Percentiles rank a stretch among this genome's conserved stretches.
Evolutionary conservation across 108 stramenopile genomes (phyloP).

Genomic region (Nannochloropsis salina): DNA sequence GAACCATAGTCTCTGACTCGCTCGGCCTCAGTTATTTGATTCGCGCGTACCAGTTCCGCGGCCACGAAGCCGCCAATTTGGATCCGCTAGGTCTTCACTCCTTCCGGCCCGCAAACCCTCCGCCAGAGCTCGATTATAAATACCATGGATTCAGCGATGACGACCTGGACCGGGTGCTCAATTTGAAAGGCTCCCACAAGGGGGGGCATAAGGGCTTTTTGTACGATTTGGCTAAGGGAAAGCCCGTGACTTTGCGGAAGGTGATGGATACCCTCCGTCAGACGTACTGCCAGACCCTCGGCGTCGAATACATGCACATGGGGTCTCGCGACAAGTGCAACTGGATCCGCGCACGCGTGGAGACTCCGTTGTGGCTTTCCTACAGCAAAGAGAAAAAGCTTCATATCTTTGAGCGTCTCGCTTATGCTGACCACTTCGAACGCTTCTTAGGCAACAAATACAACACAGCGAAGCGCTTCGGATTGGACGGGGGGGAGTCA

Average conservation of each 20-base stretch:
- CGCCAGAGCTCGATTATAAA: constrained; percentile 71
- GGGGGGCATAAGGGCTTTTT: constrained; percentile 92
- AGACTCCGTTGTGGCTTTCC: constrained; percentile 71
- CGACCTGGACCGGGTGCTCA: constrained; percentile 82
- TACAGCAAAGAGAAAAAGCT: constrained; percentile 65
- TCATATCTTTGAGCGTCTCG: constrained; percentile 85
- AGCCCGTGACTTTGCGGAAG: constrained; percentile 71
- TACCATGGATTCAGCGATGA: constrained; percentile 81
- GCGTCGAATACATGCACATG: constrained; percentile 99
- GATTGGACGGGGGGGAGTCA: constrained; percentile 72
- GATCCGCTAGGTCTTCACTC: constrained; percentile 87
- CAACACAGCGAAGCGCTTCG: constrained; percentile 98
- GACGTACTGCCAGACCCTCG: constrained; percentile 91
- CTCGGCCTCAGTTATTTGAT: constrained; percentile 71
- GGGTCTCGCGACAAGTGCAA: constrained; percentile 78
- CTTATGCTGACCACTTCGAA: constrained; percentile 94
- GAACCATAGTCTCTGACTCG: constrained; percentile 43
- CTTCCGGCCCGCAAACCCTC: constrained; percentile 53
- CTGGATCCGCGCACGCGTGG: constrained; percentile 90
- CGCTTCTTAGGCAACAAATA: constrained; percentile 92
- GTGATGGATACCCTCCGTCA: constrained; percentile 70
- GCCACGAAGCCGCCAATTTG: constrained; percentile 85
- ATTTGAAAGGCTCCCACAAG: constrained; percentile 67
- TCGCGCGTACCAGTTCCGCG: constrained; percentile 80
- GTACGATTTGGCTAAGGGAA: constrained; percentile 68